phyloP scores from a whole-genome alignment of 352 stramenopile species.

The Phytophthora gonapodyides region DNA sequence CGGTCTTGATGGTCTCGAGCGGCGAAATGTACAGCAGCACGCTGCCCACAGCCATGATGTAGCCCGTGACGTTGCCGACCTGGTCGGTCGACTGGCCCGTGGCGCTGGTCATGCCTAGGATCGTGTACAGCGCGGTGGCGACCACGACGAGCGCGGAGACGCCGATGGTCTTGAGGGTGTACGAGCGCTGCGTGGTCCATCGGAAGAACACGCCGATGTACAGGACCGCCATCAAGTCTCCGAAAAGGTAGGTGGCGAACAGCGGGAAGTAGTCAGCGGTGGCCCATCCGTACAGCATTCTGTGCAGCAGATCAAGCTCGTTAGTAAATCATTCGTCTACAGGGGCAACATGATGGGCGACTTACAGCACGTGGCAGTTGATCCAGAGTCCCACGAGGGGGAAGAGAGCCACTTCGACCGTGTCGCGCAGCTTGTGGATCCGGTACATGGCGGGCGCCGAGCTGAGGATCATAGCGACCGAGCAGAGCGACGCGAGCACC shows the following conservation, averaged over 20 bases:
- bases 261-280: conserved; percentile 40
- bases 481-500: conserved; percentile 41
- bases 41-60: conserved; percentile 41
- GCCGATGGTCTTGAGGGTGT: conserved; percentile 26
- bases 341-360: conserved; percentile 4
- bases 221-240: conserved; percentile 33
- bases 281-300: conserved; percentile 42
- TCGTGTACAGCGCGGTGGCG: conserved; percentile 23
- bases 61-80: conserved; percentile 32
- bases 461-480: conserved; percentile 45
- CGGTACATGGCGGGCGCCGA: conserved; percentile 39
- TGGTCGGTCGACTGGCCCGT: conserved; percentile 28
- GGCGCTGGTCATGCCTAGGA: conserved; percentile 28
- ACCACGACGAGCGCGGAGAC: conserved; percentile 22
- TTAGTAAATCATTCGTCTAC: conserved; percentile 13
- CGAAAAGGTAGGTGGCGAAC: conserved; percentile 36
- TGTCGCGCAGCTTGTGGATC: conserved; percentile 43
- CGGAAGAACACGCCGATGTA: conserved; percentile 42
- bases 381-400: conserved; percentile 46
- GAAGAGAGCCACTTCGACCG: conserved; percentile 41
- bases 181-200: conserved; percentile 31
- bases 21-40: conserved; percentile 39
- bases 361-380: conserved; percentile 46
- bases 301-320: conserved; percentile 15
- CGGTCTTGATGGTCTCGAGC: conserved; percentile 35